A percentile compares a stretch with the other conserved stretches of the same genome.
phyloP scores from a whole-genome alignment of 495 filamentous ascomycete species.

The Penicillium cosmopolitanum region DNA sequence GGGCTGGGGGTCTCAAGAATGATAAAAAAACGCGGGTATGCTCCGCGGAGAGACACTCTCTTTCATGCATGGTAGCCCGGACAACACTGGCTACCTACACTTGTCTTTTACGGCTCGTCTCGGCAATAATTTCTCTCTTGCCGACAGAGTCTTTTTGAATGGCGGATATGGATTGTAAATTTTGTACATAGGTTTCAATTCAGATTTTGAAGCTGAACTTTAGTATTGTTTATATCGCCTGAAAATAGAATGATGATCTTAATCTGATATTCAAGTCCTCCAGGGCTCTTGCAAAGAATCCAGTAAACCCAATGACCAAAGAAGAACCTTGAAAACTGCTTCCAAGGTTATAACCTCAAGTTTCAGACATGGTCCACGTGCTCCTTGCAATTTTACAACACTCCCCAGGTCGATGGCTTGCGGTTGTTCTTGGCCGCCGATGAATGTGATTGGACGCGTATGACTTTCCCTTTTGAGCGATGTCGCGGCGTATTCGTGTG shows the following conservation, averaged over 20 bases:
- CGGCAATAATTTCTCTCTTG: constrained; percentile 4
- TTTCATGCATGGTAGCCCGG: constrained; percentile 1
- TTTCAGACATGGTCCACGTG: not conserved
- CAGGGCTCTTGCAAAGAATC: not conserved
- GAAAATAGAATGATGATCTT: not conserved
- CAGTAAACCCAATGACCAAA: too few relatives aligned
- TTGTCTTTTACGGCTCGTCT: constrained; percentile 3
- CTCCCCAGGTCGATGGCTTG: not conserved
- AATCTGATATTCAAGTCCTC: not conserved
- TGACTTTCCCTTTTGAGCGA: not conserved
- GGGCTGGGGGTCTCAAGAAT: constrained; percentile 12
- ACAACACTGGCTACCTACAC: constrained; percentile 3
- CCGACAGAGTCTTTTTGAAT: constrained; percentile 7
- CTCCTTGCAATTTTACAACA: not conserved
- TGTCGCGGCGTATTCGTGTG: not conserved
- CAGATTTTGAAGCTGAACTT: constrained; percentile 26
- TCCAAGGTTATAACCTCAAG: too few relatives aligned
- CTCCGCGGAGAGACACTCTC: constrained; percentile 1
- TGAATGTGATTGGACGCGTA: not conserved
- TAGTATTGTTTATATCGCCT: not conserved
- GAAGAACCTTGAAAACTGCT: too few relatives aligned
- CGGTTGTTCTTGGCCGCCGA: not conserved
- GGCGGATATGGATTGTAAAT: constrained; percentile 15
- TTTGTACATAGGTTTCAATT: constrained; percentile 36
- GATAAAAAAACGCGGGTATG: constrained; percentile 7